Conservation (phyloP, 805 yeast genomes). For the Spathaspora girioi region DNA sequence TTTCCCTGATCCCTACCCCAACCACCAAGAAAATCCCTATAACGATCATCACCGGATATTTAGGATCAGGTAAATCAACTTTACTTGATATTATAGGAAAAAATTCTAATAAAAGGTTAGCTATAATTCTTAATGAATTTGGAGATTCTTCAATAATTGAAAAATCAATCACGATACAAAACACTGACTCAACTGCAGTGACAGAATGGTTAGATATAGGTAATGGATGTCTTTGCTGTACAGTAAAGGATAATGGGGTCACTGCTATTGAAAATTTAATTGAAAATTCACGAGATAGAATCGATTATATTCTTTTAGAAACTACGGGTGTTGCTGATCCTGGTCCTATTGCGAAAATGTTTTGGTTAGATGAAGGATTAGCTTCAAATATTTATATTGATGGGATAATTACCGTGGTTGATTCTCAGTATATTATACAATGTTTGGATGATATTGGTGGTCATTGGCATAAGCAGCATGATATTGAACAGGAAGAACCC, state of each 20-base stretch:
- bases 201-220: slow-evolving; percentile 97
- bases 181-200: slow-evolving; percentile 43
- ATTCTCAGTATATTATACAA: slow-evolving; percentile 59
- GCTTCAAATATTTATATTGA: slow-evolving; percentile 83
- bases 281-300: slow-evolving; percentile 61
- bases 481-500: slow-evolving; percentile 28
- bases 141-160: slow-evolving; percentile 91
- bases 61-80: slow-evolving; percentile 94
- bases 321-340: slow-evolving; percentile 98
- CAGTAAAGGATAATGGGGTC: slow-evolving; percentile 93
- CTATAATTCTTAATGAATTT: slow-evolving; percentile 88
- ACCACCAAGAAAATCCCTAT: slow-evolving; percentile 64
- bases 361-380: slow-evolving; percentile 93
- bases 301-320: slow-evolving; percentile 89
- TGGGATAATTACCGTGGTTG: slow-evolving; percentile 87
- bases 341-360: slow-evolving; percentile 94
- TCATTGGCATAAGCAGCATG: slow-evolving; percentile 55
- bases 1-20: slow-evolving; percentile 10
- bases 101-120: slow-evolving; percentile 69
- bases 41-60: slow-evolving; percentile 89
- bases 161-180: slow-evolving; percentile 70
- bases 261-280: slow-evolving; percentile 88
- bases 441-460: slow-evolving; percentile 72
- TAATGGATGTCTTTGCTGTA: slow-evolving; percentile 95
- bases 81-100: slow-evolving; percentile 70